phyloP scores from a whole-genome alignment of 192 early-diverging fungal genomes.

The Fimicolochytrium jonesii region DNA sequence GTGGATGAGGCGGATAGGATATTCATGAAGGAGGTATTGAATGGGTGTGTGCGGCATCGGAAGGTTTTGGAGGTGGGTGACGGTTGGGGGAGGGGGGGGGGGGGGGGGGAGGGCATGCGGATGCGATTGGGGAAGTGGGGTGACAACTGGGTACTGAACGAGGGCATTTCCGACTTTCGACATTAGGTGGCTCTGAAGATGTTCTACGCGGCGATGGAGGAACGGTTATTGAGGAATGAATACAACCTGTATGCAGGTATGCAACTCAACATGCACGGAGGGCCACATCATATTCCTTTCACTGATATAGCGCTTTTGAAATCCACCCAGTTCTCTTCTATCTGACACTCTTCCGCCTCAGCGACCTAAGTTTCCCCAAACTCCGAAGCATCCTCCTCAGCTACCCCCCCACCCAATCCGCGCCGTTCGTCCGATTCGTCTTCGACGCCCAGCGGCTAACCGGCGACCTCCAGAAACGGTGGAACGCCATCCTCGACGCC shows the following conservation, averaged over 20 bases:
- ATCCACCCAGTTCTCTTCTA: conserved; percentile 32
- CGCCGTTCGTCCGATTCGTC: conserved; percentile 39
- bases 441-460: conserved; percentile 31
- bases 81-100: neutral
- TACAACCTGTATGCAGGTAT: conserved; percentile 44
- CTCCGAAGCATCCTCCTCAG: conserved; percentile 30
- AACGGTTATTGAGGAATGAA: conserved; percentile 33
- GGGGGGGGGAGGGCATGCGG: neutral
- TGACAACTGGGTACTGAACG: neutral
- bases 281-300: neutral
- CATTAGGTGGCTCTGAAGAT: conserved; percentile 29
- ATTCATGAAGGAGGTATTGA: conserved; percentile 39
- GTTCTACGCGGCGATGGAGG: conserved; percentile 36
- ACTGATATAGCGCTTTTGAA: too few relatives aligned
- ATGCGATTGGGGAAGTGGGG: too few relatives aligned
- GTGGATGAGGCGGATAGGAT: conserved; percentile 17
- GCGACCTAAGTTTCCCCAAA: conserved; percentile 32
- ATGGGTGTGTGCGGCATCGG: conserved; percentile 40
- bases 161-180: neutral
- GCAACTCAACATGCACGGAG: neutral
- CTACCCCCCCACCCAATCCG: conserved; percentile 35
- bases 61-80: conserved; percentile 33
- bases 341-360: conserved; percentile 41
- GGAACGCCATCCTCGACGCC: conserved; percentile 17
- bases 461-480: conserved; percentile 4